These are phyloP conservation scores for Coniella vitis DNA, from an alignment of 2,329 filamentous ascomycete genomes.

Conservation along the genomic window DNA sequence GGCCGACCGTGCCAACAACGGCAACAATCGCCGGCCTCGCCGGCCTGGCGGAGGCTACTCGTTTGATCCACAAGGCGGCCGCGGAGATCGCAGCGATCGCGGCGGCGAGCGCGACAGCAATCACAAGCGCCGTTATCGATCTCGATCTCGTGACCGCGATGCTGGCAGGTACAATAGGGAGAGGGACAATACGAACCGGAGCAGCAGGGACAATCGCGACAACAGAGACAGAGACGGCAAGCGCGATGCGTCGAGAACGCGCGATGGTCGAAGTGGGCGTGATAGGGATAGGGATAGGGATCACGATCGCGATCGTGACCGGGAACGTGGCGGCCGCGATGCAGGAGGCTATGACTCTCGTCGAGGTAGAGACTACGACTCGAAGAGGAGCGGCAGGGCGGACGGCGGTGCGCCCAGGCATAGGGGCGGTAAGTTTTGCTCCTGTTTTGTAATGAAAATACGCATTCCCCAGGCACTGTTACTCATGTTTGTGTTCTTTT, in stretches of 20 bases:
- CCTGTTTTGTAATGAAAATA: background rate
- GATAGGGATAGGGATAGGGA: conserved; percentile 28
- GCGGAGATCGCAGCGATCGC: conserved; percentile 29
- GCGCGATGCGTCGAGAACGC: conserved; percentile 10
- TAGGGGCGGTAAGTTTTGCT: conserved; percentile 6
- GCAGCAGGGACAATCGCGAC: conserved; percentile 19
- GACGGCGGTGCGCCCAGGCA: conserved; percentile 10
- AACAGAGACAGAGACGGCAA: conserved; percentile 24
- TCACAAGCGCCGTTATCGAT: conserved; percentile 18
- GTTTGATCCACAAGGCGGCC: conserved; percentile 2
- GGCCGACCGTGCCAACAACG: conserved; percentile 9
- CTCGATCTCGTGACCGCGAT: conserved; percentile 22
- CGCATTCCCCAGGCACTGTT: background rate
- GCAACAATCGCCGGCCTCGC: conserved; percentile 13
- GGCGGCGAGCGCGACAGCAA: conserved; percentile 29
- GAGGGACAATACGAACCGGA: no score
- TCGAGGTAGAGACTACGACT: conserved; percentile 7
- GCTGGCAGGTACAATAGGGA: conserved; percentile 18
- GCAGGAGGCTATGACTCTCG: conserved; percentile 9
- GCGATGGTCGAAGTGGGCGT: conserved; percentile 19
- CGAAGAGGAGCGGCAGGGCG: conserved; percentile 6
- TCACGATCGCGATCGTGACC: conserved; percentile 11
- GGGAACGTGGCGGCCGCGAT: conserved; percentile 25
- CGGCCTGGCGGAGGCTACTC: background rate
- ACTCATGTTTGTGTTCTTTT: background rate